Percentiles rank a stretch among this genome's conserved stretches.
phyloP scores from a whole-genome alignment of 495 filamentous ascomycete species.

The Penicillium alfredii region DNA sequence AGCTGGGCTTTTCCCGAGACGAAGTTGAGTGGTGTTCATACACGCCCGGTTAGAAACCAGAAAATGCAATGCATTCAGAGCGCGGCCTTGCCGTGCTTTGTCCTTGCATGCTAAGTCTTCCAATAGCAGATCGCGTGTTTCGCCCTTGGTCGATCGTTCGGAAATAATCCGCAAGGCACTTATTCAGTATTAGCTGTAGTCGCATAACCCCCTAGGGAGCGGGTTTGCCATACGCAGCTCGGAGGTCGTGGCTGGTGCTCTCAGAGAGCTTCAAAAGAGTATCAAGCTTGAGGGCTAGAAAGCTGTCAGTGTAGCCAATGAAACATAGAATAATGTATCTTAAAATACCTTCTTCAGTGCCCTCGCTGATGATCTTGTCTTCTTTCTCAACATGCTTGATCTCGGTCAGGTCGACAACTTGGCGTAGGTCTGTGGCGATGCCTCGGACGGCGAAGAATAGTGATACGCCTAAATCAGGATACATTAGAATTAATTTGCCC shows the following conservation, averaged over 20 bases:
- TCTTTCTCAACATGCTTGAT: slow-evolving; percentile 43
- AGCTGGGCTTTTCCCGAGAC: not conserved
- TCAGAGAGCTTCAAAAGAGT: slow-evolving; percentile 45
- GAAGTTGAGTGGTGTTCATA: slow-evolving; percentile 19
- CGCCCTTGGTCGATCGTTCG: slow-evolving; percentile 40
- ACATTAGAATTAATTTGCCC: not conserved
- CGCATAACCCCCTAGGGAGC: not conserved
- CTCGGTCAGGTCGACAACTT: slow-evolving; percentile 43
- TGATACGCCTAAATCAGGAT: slow-evolving; percentile 31
- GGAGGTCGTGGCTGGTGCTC: slow-evolving; percentile 46
- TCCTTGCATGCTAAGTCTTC: slow-evolving; percentile 36
- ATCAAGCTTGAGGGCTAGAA: slow-evolving; percentile 43
- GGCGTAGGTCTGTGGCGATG: slow-evolving; percentile 40
- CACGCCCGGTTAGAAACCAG: slow-evolving; percentile 38
- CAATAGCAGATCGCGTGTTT: slow-evolving; percentile 37
- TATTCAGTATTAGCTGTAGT: slow-evolving; percentile 6
- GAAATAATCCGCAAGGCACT: slow-evolving; percentile 47
- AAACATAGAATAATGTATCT: not conserved
- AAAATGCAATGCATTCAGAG: slow-evolving; percentile 41
- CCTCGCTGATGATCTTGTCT: slow-evolving; percentile 41
- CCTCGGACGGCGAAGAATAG: slow-evolving; percentile 43
- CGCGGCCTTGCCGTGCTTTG: slow-evolving; percentile 29
- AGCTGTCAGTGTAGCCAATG: not conserved
- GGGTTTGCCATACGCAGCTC: slow-evolving; percentile 40
- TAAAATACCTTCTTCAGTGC: slow-evolving; percentile 42